Conservation (phyloP, 2,329 filamentous ascomycete genomes). For the Phoma herbarum region DNA sequence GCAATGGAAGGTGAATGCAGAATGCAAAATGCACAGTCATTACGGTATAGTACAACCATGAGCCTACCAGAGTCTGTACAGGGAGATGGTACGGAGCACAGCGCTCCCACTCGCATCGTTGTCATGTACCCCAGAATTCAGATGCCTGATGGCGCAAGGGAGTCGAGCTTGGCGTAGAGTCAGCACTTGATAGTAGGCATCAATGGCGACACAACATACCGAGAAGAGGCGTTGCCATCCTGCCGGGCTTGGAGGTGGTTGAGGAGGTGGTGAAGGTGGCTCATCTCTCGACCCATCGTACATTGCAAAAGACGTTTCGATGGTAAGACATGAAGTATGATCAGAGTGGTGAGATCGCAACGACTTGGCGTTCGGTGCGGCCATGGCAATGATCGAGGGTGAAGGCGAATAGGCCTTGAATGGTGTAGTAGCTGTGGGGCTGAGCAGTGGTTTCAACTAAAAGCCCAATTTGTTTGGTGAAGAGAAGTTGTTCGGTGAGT, state of each 20-base stretch:
- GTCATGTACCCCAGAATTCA: slow-evolving; percentile 19
- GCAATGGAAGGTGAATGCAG: not conserved
- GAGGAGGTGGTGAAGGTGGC: slow-evolving; percentile 52
- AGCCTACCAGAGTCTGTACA: slow-evolving; percentile 1
- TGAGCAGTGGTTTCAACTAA: not conserved
- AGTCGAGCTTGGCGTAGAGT: slow-evolving; percentile 31
- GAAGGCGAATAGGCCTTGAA: not conserved
- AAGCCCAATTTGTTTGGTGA: not conserved
- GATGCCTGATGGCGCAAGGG: slow-evolving; percentile 29
- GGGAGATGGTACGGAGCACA: not conserved
- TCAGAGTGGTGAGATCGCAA: not conserved
- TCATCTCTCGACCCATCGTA: slow-evolving; percentile 41
- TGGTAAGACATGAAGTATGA: not conserved
- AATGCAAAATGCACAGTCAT: not conserved
- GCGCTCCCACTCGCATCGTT: slow-evolving; percentile 8
- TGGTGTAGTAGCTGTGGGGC: not conserved
- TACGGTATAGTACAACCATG: not conserved
- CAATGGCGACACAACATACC: slow-evolving; percentile 24
- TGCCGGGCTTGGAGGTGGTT: slow-evolving; percentile 52
- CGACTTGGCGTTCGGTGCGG: slow-evolving; percentile 5
- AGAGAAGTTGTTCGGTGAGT: slow-evolving; percentile 5
- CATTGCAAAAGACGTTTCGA: slow-evolving; percentile 8
- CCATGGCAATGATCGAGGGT: not conserved
- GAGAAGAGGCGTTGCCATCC: slow-evolving; percentile 37
- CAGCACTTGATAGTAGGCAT: slow-evolving; percentile 19